Evolutionary conservation across 2,329 filamentous ascomycete genomes (phyloP).

Genomic region (Xylariales sp.): DNA sequence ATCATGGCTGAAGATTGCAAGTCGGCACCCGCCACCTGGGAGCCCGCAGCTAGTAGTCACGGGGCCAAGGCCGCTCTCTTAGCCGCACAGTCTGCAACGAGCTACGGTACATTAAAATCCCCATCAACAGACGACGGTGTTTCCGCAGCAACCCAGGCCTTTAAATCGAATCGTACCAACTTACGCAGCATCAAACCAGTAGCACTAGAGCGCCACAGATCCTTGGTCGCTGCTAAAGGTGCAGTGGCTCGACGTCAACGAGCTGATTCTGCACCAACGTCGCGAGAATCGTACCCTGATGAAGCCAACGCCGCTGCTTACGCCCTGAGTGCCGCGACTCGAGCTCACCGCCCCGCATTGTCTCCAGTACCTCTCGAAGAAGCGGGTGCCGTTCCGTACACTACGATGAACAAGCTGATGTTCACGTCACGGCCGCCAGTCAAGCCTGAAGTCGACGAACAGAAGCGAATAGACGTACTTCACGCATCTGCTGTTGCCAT

Average conservation of each 20-base stretch:
- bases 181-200: slow-evolving; percentile 58
- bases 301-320: slow-evolving; percentile 71
- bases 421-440: slow-evolving; percentile 82
- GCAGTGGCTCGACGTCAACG: slow-evolving; percentile 76
- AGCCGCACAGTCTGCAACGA: slow-evolving; percentile 66
- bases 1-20: slow-evolving; percentile 36
- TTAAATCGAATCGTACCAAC: slow-evolving; percentile 61
- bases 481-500: slow-evolving; percentile 88
- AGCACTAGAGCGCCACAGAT: slow-evolving; percentile 68
- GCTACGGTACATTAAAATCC: slow-evolving; percentile 63
- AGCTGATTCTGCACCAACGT: slow-evolving; percentile 70
- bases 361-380: slow-evolving; percentile 64
- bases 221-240: slow-evolving; percentile 79
- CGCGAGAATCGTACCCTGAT: slow-evolving; percentile 63
- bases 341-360: slow-evolving; percentile 67
- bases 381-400: slow-evolving; percentile 74
- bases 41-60: slow-evolving; percentile 71
- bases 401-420: slow-evolving; percentile 78
- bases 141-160: slow-evolving; percentile 77
- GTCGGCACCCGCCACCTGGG: slow-evolving; percentile 57
- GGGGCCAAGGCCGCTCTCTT: slow-evolving; percentile 81
- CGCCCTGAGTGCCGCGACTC: slow-evolving; percentile 78
- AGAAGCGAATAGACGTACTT: slow-evolving; percentile 76
- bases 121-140: slow-evolving; percentile 63
- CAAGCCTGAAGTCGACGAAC: slow-evolving; percentile 77